A percentile compares a stretch with the other conserved stretches of the same genome.
phyloP scores from a whole-genome alignment of 805 yeast species.

The Lipomyces lipofer region DNA sequence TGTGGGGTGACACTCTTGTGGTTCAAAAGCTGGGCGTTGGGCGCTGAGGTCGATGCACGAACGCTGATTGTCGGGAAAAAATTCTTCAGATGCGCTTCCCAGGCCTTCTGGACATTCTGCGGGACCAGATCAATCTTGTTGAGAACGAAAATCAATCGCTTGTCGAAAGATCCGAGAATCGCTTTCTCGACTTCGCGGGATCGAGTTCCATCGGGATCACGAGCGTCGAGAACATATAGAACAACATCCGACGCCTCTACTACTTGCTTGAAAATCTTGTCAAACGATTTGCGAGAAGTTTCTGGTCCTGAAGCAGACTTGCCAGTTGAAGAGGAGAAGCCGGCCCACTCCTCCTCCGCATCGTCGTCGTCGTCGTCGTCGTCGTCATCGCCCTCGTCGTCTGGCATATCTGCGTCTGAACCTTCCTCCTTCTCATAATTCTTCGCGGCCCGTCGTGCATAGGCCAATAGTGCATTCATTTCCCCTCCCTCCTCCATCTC shows the following conservation, averaged over 20 bases:
- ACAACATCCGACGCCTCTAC: conserved; percentile 91
- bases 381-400: conserved; percentile 47
- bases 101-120: conserved; percentile 72
- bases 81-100: conserved; percentile 77
- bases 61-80: conserved; percentile 92
- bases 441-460: conserved; percentile 86
- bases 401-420: conserved; percentile 39
- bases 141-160: conserved; percentile 79
- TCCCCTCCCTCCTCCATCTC: conserved; percentile 40
- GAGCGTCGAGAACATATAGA: conserved; percentile 91
- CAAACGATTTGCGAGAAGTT: conserved; percentile 70
- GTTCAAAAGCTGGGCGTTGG: conserved; percentile 66
- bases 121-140: conserved; percentile 95
- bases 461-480: conserved; percentile 74
- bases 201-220: conserved; percentile 95
- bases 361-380: conserved; percentile 46
- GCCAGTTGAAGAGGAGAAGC: conserved; percentile 17
- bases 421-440: conserved; percentile 61
- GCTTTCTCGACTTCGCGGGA: conserved; percentile 90
- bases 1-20: conserved; percentile 67
- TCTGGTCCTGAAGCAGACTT: conserved; percentile 32
- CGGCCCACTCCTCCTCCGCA: conserved; percentile 44
- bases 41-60: conserved; percentile 63
- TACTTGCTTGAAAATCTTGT: conserved; percentile 88
- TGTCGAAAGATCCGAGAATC: conserved; percentile 62